Evolutionary conservation across 2,329 filamentous ascomycete species (phyloP).

Genomic region (Claviceps capensis): DNA sequence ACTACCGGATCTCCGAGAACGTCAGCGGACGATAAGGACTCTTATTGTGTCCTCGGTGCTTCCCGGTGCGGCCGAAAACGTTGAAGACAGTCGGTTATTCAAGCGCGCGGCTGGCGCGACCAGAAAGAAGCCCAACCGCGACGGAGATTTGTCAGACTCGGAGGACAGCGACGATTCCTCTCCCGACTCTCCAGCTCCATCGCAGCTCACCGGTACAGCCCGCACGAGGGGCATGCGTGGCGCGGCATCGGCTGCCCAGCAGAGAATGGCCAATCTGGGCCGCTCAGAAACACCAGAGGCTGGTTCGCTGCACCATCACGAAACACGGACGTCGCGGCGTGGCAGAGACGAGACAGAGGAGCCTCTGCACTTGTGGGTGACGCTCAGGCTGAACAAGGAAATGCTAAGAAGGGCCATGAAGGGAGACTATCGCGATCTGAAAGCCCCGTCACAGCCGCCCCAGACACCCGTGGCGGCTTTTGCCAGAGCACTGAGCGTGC

Average conservation of each 20-base stretch:
- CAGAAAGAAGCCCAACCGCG: constrained; percentile 38
- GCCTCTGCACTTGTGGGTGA: constrained; percentile 55
- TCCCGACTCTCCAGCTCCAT: constrained; percentile 71
- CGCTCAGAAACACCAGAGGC: constrained; percentile 85
- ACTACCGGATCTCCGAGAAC: constrained; percentile 89
- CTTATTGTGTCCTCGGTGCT: constrained; percentile 85
- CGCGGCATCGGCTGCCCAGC: constrained; percentile 73
- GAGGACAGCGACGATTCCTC: constrained; percentile 83
- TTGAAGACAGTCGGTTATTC: constrained; percentile 79
- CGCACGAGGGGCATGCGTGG: constrained; percentile 81
- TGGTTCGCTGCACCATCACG: constrained; percentile 47
- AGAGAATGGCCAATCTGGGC: constrained; percentile 68
- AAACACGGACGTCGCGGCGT: constrained; percentile 54
- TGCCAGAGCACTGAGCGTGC: constrained; percentile 17
- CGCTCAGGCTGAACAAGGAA: constrained; percentile 57
- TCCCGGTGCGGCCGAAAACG: constrained; percentile 64
- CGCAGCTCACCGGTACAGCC: constrained; percentile 63
- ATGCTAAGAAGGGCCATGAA: constrained; percentile 55
- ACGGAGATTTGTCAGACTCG: constrained; percentile 71
- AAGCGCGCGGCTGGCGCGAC: constrained; percentile 56
- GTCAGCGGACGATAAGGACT: constrained; percentile 84
- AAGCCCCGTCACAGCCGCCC: constrained; percentile 19
- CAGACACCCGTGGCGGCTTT: constrained; percentile 19
- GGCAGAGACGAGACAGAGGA: constrained; percentile 71
- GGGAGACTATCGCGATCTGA: constrained; percentile 32